These are phyloP conservation scores for Petunia secreta DNA, from an alignment of 257 asterid species.

Conservation along the genomic window DNA sequence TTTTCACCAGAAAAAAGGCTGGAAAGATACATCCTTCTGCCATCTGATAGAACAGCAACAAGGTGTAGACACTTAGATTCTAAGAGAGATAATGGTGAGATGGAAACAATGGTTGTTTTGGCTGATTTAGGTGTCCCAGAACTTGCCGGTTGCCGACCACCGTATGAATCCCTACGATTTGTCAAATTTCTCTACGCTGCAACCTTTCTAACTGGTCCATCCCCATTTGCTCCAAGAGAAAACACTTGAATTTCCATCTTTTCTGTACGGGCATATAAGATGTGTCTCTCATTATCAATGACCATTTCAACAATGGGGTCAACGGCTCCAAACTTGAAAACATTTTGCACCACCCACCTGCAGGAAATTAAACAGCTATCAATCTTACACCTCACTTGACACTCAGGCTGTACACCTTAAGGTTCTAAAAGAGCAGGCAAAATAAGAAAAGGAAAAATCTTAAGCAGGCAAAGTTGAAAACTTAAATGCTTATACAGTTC, in stretches of 20 bases:
- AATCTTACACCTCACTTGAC: constrained; percentile 26
- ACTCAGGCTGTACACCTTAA: constrained; percentile 27
- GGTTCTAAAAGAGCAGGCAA: constrained; percentile 25
- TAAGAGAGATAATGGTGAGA: constrained; percentile 78
- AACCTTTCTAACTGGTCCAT: constrained; percentile 87
- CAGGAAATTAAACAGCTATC: constrained; percentile 29
- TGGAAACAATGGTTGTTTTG: constrained; percentile 78
- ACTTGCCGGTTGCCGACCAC: constrained; percentile 80
- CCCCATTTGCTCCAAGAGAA: constrained; percentile 85
- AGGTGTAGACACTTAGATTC: constrained; percentile 98
- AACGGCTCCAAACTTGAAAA: constrained; percentile 90
- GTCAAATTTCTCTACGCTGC: constrained; percentile 90
- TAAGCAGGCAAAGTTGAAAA: constrained; percentile 24
- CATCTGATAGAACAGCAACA: constrained; percentile 90
- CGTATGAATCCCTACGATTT: constrained; percentile 77
- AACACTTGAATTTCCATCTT: constrained; percentile 91
- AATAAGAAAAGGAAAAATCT: background rate
- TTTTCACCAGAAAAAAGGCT: constrained; percentile 80
- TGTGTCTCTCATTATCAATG: constrained; percentile 86
- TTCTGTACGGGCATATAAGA: constrained; percentile 87
- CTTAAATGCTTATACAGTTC: background rate
- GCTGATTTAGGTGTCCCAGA: constrained; percentile 63
- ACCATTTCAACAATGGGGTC: constrained; percentile 97
- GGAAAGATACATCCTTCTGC: constrained; percentile 95
- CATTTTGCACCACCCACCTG: constrained; percentile 98